Evolutionary conservation across 345 rosid species (phyloP), one percentile per base, ranked within the genome.

Genomic region (Bruguiera sexangula): DNA sequence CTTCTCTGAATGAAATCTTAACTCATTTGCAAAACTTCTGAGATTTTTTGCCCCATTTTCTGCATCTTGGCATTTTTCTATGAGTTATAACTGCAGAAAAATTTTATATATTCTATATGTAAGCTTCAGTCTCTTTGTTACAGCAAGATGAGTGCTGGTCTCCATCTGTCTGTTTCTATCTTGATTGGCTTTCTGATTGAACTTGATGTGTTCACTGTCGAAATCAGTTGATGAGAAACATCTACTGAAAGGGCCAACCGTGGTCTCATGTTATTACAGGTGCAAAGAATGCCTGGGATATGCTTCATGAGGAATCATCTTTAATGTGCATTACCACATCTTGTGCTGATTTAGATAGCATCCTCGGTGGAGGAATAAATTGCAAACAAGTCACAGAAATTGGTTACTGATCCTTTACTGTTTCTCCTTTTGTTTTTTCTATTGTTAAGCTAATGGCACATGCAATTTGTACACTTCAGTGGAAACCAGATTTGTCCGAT

Each of bases 351-450:
- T 82, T 94, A 36, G 96, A 94, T 73, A 76, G 72, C 71, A 91
- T 94, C 65, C 81, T 92, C 46, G 92, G 96, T 10, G 98, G 97
- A 80, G 99, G 96, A 67, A 87, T 92, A 37, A 85, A 80, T 73
- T 94, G 97, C 84, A 86, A 79, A 67, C 95, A 91, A 83, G 96
- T 94, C 77, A 91, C 96, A n/a, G 97, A 92, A 80, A 87, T 94
- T 58, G 96, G 97, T 91, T 60, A 46, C 86, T 53, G 24, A 53
- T 72, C 22, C 10, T 52, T 59, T 50, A 31, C 13, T 50, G 19
- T 43, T 13, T 43, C 50, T 50, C 57, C 54, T 5, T 57, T 62
- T 43, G 19, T 30, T 15, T 58, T 52, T 30, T 34, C 55, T 50
- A n/a, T 27, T 20, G 5, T 70, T 16, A 63, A 69, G 16, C 20